These are phyloP conservation scores for Xylaria sp. DNA, from an alignment of 2,329 filamentous ascomycete genomes.

Conservation along the genomic window DNA sequence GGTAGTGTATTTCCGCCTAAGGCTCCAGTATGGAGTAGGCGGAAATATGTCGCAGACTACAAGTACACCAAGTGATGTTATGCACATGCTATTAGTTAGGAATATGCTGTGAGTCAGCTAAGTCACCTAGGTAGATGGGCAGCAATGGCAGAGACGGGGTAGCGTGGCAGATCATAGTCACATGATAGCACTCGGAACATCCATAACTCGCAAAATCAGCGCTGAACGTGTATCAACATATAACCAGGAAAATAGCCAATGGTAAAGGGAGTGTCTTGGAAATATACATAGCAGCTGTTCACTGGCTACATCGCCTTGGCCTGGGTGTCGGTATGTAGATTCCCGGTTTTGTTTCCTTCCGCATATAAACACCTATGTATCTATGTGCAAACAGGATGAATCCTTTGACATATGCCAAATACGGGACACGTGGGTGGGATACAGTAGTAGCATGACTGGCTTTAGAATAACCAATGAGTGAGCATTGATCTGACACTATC, in stretches of 20 bases:
- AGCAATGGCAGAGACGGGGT: slow-evolving; percentile 8
- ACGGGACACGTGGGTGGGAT: neutral
- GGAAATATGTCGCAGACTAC: too few relatives aligned
- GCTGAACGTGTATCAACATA: slow-evolving; percentile 4
- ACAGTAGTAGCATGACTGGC: too few relatives aligned
- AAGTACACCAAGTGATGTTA: too few relatives aligned
- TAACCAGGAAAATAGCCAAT: too few relatives aligned
- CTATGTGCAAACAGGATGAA: neutral
- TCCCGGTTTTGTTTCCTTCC: neutral
- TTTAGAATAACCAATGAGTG: neutral
- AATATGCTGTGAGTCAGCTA: slow-evolving; percentile 6
- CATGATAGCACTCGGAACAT: slow-evolving; percentile 23
- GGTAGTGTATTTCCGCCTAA: neutral
- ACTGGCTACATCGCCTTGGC: neutral
- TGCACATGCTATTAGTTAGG: too few relatives aligned
- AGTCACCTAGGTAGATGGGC: slow-evolving; percentile 26
- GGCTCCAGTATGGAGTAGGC: slow-evolving; percentile 29
- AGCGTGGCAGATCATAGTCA: slow-evolving; percentile 16
- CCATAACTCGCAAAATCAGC: slow-evolving; percentile 14
- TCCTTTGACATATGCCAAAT: neutral
- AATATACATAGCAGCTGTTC: too few relatives aligned
- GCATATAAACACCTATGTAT: neutral
- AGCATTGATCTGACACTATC: too few relatives aligned
- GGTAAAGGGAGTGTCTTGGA: too few relatives aligned
- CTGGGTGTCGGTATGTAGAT: neutral